A percentile compares a stretch with the other conserved stretches of the same genome.
Conservation (phyloP, 2,329 filamentous ascomycete genomes). For the Sclerotinia borealis region DNA sequence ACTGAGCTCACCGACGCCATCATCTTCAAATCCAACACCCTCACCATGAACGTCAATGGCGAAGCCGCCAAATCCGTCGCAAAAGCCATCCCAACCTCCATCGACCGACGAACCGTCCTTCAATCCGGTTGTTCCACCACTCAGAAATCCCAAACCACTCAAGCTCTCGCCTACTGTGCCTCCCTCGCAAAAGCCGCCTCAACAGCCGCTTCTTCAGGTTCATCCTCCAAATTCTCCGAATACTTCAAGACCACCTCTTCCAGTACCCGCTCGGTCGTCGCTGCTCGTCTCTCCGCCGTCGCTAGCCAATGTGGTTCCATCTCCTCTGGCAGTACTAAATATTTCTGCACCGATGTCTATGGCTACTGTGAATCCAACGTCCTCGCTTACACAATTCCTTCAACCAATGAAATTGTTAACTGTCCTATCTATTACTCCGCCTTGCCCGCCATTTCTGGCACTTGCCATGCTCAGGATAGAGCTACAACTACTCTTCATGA, state of each 20-base stretch:
- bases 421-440: constrained; percentile 54
- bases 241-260: constrained; percentile 57
- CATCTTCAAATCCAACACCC: constrained; percentile 52
- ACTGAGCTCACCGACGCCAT: constrained; percentile 50
- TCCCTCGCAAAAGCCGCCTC: constrained; percentile 48
- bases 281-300: constrained; percentile 45
- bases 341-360: constrained; percentile 55
- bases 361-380: constrained; percentile 44
- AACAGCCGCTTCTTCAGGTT: constrained; percentile 43
- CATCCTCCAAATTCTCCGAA: constrained; percentile 46
- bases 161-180: constrained; percentile 49
- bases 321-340: constrained; percentile 42
- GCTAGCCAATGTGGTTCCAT: constrained; percentile 49
- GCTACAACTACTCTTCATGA: constrained; percentile 61
- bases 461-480: constrained; percentile 60
- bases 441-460: constrained; percentile 42
- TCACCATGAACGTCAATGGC: constrained; percentile 53
- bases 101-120: constrained; percentile 46
- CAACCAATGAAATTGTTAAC: constrained; percentile 51
- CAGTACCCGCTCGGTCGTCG: constrained; percentile 43
- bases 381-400: constrained; percentile 56
- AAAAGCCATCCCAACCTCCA: constrained; percentile 34
- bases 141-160: constrained; percentile 30
- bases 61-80: constrained; percentile 39
- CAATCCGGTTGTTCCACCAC: constrained; percentile 49